Base-by-base conservation (phyloP, 805 yeast genomes). In the Ogataea methylovora region DNA sequence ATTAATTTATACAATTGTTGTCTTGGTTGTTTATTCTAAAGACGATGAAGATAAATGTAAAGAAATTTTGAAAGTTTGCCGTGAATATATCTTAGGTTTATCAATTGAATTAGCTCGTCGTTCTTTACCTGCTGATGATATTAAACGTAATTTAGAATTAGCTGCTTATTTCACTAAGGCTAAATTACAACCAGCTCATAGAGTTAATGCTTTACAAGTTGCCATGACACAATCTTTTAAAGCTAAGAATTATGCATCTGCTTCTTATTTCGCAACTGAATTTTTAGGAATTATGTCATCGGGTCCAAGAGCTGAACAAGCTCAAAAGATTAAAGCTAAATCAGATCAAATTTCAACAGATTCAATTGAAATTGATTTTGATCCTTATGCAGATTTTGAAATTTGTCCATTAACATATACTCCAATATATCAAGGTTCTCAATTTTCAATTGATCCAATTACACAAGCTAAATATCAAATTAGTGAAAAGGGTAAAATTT, bases 111-210 rank as follows among this genome's bases (percentile, higher is more conserved):
- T 90, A 43, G 73, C 73, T 36, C 88, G 99, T 61, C 86, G 97
- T 61, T 55, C 82, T 9, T 61, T 94, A 38, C 84, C 82, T 22
- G 68, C 79, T 9, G 71, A 71, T 21, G 79, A 79, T 40, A 67
- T 82, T 36, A 82, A 86, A 59, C 82, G 97, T 43, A 88, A 86
- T 58, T 69, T 92, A 52, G 97, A 92, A 60, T 67, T 92, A 45
- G 97, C 98, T 5, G 94, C 97, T 1, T 90, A 90, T 61, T 94
- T 92, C 67, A 86, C 98, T 11, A 79, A 75, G 53, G 80, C 88
- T 19, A 74, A 82, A 44, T 71, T 92, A 47, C 85, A 82, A 43
- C 79, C 84, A 24, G 80, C 82, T 7, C 98, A 92, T 60, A 75
- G 82, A 39, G 75, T 81, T 35, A 81, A 86, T 52, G 95, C 97